A percentile compares a stretch with the other conserved stretches of the same genome.
phyloP scores from a whole-genome alignment of 768 basidiomycete species.

The Suillus cothurnatus region DNA sequence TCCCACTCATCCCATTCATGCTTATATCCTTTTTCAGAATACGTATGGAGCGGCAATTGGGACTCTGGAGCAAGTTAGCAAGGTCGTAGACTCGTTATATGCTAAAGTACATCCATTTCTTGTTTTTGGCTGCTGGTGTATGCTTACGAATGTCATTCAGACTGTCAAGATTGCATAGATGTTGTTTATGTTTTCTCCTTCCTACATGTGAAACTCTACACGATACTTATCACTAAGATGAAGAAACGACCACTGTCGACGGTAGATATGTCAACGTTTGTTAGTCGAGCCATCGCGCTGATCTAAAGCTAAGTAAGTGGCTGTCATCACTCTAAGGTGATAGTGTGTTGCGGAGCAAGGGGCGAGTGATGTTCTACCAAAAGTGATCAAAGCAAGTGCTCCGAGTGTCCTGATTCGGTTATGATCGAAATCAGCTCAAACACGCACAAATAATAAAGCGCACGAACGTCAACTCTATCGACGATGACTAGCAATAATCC shows the following conservation, averaged over 20 bases:
- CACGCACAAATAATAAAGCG: no score
- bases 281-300: not conserved
- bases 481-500: no score
- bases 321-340: no score
- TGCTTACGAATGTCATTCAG: constrained; percentile 21
- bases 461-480: no score
- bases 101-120: constrained; percentile 58
- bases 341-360: not conserved
- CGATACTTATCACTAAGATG: not conserved
- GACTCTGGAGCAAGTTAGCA: constrained; percentile 86
- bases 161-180: constrained; percentile 46
- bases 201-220: not conserved
- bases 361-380: no score
- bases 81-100: constrained; percentile 93
- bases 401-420: no score
- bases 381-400: no score
- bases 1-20: not conserved
- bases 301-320: not conserved
- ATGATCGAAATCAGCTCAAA: no score
- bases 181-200: not conserved
- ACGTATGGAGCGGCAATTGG: constrained; percentile 89
- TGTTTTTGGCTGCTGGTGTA: not conserved
- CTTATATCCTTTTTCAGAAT: constrained; percentile 49
- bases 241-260: not conserved
- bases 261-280: not conserved